Evolutionary conservation across 2,329 filamentous ascomycete species (phyloP).

Genomic region (Pseudogymnoascus sp.): DNA sequence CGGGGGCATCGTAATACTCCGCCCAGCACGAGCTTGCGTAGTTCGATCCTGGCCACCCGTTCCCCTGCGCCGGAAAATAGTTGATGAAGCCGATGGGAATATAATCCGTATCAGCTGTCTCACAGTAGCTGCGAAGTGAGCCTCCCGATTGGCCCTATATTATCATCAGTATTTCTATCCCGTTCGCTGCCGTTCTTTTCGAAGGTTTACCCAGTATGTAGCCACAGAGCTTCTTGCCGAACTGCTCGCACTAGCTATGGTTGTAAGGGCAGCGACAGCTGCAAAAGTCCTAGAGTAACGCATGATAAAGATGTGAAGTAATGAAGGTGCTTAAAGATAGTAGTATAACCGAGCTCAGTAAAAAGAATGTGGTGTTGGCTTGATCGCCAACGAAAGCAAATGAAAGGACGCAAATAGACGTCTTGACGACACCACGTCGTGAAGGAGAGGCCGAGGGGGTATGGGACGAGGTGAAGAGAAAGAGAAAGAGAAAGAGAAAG

Average conservation of each 20-base stretch:
- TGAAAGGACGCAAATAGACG: neutral
- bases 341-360: neutral
- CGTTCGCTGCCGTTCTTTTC: neutral
- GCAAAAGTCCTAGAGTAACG: neutral
- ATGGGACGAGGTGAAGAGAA: neutral
- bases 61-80: slow-evolving; percentile 34
- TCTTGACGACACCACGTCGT: neutral
- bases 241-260: neutral
- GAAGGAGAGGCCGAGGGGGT: neutral
- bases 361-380: slow-evolving; percentile 1
- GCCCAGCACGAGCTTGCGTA: slow-evolving; percentile 36
- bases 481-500: neutral
- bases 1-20: slow-evolving; percentile 26
- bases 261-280: neutral
- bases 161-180: neutral
- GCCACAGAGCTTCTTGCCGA: neutral
- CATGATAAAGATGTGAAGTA: neutral
- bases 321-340: neutral
- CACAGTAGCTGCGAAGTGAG: slow-evolving; percentile 26
- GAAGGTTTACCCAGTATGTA: neutral
- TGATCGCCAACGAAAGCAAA: neutral
- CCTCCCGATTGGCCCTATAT: neutral
- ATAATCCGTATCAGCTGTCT: slow-evolving; percentile 33
- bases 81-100: slow-evolving; percentile 37
- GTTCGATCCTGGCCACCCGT: slow-evolving; percentile 34